A percentile compares a stretch with the other conserved stretches of the same genome.
Conservation (phyloP, 208 protist species). For the Leishmania gerbilli region DNA sequence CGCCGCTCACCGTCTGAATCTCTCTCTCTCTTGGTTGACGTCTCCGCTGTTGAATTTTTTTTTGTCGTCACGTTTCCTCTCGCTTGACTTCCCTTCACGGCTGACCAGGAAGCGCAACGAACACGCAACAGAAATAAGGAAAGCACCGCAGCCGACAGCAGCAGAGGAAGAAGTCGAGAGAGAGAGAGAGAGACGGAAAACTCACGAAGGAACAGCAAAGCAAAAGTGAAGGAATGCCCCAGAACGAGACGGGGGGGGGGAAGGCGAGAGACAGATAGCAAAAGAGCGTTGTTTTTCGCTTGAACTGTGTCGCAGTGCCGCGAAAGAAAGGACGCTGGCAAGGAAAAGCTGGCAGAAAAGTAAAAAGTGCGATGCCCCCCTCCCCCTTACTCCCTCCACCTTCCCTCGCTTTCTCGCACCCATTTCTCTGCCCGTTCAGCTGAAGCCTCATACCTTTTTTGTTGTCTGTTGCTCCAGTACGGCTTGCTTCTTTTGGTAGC, state of each 20-base stretch:
- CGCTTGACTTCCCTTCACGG: neutral
- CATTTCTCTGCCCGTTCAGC: neutral
- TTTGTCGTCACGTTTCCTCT: neutral
- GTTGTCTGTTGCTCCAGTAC: neutral
- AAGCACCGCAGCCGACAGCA: neutral
- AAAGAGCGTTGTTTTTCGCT: neutral
- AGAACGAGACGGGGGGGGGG: neutral
- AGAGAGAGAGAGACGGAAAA: neutral
- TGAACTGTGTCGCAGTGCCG: neutral
- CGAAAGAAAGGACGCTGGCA: neutral
- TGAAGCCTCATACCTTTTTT: neutral
- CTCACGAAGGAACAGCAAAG: neutral
- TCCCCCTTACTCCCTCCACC: too few species aligned
- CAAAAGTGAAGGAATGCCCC: too few species aligned
- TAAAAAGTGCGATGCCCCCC: too few species aligned
- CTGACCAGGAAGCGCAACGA: neutral
- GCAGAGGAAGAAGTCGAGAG: neutral
- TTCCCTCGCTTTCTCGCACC: neutral
- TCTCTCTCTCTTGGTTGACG: neutral
- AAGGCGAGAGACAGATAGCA: neutral
- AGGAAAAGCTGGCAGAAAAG: neutral
- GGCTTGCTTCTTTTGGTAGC: too few species aligned
- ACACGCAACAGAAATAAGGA: neutral
- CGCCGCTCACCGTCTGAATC: neutral
- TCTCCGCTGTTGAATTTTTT: neutral